Evolutionary conservation across 257 asterid genomes (phyloP).

Genomic region (Verbena officinalis): DNA sequence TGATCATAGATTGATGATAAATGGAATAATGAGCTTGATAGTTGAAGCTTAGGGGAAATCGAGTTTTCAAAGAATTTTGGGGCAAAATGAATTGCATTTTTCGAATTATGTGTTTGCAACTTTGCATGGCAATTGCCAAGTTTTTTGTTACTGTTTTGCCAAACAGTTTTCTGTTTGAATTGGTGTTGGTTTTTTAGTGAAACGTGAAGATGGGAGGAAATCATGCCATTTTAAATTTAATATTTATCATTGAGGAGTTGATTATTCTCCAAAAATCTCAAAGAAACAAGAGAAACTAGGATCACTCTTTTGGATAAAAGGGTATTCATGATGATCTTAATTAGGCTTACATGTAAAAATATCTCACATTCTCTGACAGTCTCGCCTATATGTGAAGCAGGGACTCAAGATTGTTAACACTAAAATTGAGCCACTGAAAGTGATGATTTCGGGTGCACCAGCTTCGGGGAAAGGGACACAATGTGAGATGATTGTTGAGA

Average conservation of each 20-base stretch:
- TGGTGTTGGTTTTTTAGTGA: slow-evolving; percentile 22
- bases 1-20: slow-evolving; percentile 4
- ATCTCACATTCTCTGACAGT: slow-evolving; percentile 14
- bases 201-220: background rate
- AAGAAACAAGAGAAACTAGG: background rate
- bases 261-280: background rate
- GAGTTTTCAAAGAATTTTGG: background rate
- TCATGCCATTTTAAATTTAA: slow-evolving; percentile 10
- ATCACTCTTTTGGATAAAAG: background rate
- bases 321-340: background rate
- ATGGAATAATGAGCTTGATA: slow-evolving; percentile 12
- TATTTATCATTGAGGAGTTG: slow-evolving; percentile 6
- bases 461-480: slow-evolving; percentile 99
- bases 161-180: slow-evolving; percentile 17
- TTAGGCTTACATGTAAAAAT: slow-evolving; percentile 15
- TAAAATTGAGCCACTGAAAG: slow-evolving; percentile 72
- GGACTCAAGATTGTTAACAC: slow-evolving; percentile 51
- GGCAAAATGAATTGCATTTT: background rate
- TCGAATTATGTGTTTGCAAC: slow-evolving; percentile 18
- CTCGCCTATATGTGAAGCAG: slow-evolving; percentile 36
- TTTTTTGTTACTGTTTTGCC: background rate
- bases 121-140: too few species aligned
- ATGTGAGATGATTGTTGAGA: slow-evolving; percentile 83
- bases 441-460: slow-evolving; percentile 97
- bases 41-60: background rate